Base-by-base conservation (phyloP, 78 protist genomes). In the Speleostelium caveatum region DNA sequence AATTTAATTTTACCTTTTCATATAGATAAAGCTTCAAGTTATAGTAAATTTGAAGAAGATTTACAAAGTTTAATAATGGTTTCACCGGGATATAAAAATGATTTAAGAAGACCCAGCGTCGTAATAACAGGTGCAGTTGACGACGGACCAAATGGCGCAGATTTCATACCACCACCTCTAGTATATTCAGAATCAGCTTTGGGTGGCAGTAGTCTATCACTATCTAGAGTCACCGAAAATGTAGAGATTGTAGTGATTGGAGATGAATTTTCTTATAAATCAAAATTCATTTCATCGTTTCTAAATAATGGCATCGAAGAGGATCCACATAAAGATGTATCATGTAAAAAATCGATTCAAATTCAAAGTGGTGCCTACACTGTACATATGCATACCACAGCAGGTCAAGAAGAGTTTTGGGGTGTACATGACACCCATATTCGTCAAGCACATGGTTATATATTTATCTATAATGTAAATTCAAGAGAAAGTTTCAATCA, bases 401-500 rank as follows among this genome's bases (percentile, higher is more conserved):
- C 66, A 0, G 91, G 91, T 24, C 77, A 69, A 45, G 91, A 83
- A 45, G 91, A 83, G 17, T 83, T 83, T 71, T 83, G 91, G 91
- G 91, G 91, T 32, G 66, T 83, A 28, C 67, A 83, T 36, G 91
- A 83, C 63, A 19, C 26, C 17, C 69, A 56, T 24, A 55, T 63
- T 69, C 77, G 91, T 42, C 75, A 73, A 42, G 75, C 79, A 32
- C 80, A 67, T 28, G 91, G 91, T 0, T 83, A 69, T 45, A 59
- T 83, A 28, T 83, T 83, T 83, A 79, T 83, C 8, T 83, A 83
- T 59, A 83, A 83, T 51, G 68, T 83, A 33, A 67, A 83, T 32
- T 59, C 72, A 12, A 68, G 77, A 32, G 91, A 83, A 60, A 55
- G 71, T 36, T 83, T 83, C 41, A 62, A 68, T 14, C 42, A 35